Base-by-base conservation (phyloP, 2,329 filamentous ascomycete genomes). In the Lachnellula hyalina region DNA sequence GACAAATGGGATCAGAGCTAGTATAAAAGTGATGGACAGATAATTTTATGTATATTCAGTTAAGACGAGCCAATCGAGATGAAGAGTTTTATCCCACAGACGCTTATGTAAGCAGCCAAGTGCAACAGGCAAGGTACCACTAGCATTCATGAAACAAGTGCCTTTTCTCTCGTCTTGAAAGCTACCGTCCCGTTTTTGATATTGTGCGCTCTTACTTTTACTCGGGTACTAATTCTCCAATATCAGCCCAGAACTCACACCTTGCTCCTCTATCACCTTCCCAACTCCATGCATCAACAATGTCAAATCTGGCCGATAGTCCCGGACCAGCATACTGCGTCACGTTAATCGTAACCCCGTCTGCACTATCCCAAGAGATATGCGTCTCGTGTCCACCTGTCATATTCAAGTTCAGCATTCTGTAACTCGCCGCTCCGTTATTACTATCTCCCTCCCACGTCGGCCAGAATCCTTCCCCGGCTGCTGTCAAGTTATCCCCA, bases 201-300 rank as follows among this genome's bases (percentile, higher is more conserved):
- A 32, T 32, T 17, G 4, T 44, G 7, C 41, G 8, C 6, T 17
- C 17, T 21, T 14, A 25, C 23, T 17, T 34, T 28, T 52, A 61
- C 34, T 53, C 57, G 4, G 59, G 59, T 35, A 61, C 53, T n/a
- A 47, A n/a, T 8, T 21, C n/a, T 14, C 47, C 51, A 32, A 59
- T 49, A 15, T 40, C 50, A 36, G 35, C 40, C 59, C 59, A 59
- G 25, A 51, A 60, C n/a, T 55, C 56, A 55, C 58, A 60, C 23
- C 58, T 58, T 5, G 19, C 35, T 8, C 58, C 58, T 35, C 58
- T 51, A n/a, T 45, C 34, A 19, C 51, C 53, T 25, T 58, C 56
- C 50, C 52, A 60, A 7, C 34, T 54, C 17, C 45, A 53, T 1
- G 58, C 55, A 54, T 58, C 45, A 14, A 53, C 51, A 21, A 58